Base-by-base conservation (phyloP, 2,329 filamentous ascomycete species). In the Fusarium sp. region DNA sequence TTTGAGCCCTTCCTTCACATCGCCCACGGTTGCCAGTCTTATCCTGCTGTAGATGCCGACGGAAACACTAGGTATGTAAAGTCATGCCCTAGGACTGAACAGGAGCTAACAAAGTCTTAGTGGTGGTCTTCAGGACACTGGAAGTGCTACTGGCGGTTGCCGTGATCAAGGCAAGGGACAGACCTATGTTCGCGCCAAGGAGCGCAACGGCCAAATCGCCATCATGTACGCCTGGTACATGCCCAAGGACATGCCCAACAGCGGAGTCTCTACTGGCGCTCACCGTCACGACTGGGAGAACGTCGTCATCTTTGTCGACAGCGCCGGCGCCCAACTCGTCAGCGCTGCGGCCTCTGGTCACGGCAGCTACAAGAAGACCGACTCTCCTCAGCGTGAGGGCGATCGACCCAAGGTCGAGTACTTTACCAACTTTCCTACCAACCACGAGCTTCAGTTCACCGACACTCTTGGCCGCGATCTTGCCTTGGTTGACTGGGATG, bases 1-100 rank as follows among this genome's bases (percentile, higher is more conserved):
- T 80, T 78, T 68, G 76, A 80, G 67, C 80, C 80, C 11, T 74
- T 75, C 52, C 77, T 82, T 8, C 72, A 79, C 13, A 86, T 91
- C 6, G 84, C 85, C 20, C 88, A 89, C 74, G 90, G 90, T 54
- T 92, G 90, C 70, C 89, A 91, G 18, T 88, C 90, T 0, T 92
- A 89, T 75, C 89, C 90, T 1, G 90, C 87, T 2, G 89, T 92
- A 2, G 87, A 91, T 69, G 83, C 84, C 2, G 79, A 82, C 0
- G 90, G 90, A 3, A 84, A 91, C 72, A 90, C 87, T 6, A 84
- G 85, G 89, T 91, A 31, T 22, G 40, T 60, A 34, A 64, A 10
- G 6, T 10, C 22, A 6, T 3, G 3, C 16, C 9, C 14, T 6
- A 24, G 20, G 9, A 29, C 6, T 24, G 34, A 42, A 54, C 20